Evolutionary conservation across 2,329 filamentous ascomycete genomes (phyloP).

Genomic region (Aphanocladium album): DNA sequence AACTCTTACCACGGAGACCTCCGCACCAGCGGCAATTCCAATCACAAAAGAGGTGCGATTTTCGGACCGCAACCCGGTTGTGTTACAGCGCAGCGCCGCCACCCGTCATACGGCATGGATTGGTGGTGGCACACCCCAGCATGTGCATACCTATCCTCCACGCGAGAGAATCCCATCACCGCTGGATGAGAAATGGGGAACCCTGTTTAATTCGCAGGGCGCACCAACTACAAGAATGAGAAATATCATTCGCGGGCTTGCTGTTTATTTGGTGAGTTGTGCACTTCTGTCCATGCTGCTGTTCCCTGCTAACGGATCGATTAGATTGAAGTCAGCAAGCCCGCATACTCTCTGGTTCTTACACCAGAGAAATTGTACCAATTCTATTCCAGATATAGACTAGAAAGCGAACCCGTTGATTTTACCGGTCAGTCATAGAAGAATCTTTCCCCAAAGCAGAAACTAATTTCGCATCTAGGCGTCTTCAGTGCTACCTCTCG

Average conservation of each 20-base stretch:
- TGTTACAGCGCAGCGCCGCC: constrained; percentile 2
- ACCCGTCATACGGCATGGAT: not conserved
- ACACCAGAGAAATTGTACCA: constrained; percentile 68
- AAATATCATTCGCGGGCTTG: constrained; percentile 68
- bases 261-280: constrained; percentile 63
- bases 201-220: constrained; percentile 64
- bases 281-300: too few relatives aligned
- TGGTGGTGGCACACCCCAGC: not conserved
- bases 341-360: constrained; percentile 52
- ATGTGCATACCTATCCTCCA: not conserved
- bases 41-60: constrained; percentile 8
- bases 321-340: constrained; percentile 29
- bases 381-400: constrained; percentile 64
- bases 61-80: constrained; percentile 3
- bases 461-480: not conserved
- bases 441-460: not conserved
- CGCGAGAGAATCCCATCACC: constrained; percentile 27
- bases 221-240: constrained; percentile 63
- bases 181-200: constrained; percentile 71
- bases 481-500: not conserved
- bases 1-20: not conserved
- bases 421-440: constrained; percentile 52
- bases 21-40: not conserved
- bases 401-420: constrained; percentile 62
- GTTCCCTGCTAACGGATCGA: not conserved